Percentiles rank a stretch among this genome's conserved stretches.
These are phyloP conservation scores for Neurospora tetrasperma DNA, from an alignment of 495 filamentous ascomycete species.

Conservation along the genomic window DNA sequence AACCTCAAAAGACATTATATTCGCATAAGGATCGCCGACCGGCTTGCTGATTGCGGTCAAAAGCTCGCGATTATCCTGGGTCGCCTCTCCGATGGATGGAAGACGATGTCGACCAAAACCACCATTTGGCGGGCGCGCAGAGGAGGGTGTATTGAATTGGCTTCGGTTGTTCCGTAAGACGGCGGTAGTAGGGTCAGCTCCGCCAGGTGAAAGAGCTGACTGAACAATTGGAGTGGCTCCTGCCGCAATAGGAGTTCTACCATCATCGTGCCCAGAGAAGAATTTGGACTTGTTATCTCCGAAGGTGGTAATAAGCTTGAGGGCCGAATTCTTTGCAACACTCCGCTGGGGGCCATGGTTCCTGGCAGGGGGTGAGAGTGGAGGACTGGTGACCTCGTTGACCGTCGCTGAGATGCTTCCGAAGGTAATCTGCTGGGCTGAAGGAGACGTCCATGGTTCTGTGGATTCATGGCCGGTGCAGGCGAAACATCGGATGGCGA, in stretches of 20 bases:
- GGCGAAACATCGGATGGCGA: constrained; percentile 87
- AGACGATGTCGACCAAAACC: constrained; percentile 55
- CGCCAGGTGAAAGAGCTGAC: constrained; percentile 71
- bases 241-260: constrained; percentile 65
- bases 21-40: constrained; percentile 13
- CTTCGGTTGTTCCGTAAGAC: constrained; percentile 52
- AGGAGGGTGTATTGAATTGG: constrained; percentile 53
- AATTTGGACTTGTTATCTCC: constrained; percentile 54
- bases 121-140: constrained; percentile 60
- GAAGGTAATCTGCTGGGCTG: constrained; percentile 58
- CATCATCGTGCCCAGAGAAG: constrained; percentile 55
- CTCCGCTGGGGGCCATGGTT: constrained; percentile 44
- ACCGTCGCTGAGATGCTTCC: constrained; percentile 36
- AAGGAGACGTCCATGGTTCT: constrained; percentile 77
- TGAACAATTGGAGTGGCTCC: constrained; percentile 87
- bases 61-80: constrained; percentile 27
- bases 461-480: constrained; percentile 65
- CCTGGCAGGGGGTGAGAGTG: constrained; percentile 42
- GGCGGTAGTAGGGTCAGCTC: constrained; percentile 51
- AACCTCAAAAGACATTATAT: constrained; percentile 9
- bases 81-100: constrained; percentile 76
- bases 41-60: constrained; percentile 18
- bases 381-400: constrained; percentile 46
- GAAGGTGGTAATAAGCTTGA: constrained; percentile 91
- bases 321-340: constrained; percentile 65